These are phyloP conservation scores for Beta lomatogona DNA, from an alignment of 179 eudicot species.

Conservation along the genomic window DNA sequence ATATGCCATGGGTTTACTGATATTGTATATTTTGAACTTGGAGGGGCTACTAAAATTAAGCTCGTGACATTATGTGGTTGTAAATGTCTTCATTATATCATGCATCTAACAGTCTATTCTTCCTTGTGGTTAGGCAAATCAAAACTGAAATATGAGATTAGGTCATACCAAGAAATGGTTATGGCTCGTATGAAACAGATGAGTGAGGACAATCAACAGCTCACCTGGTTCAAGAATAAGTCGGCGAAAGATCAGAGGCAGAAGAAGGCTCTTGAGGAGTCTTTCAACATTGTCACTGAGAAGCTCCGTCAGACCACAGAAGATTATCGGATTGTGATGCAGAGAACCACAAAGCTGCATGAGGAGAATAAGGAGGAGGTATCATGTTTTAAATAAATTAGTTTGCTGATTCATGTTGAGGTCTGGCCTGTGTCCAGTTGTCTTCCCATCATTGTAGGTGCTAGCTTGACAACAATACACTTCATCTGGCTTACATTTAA, in stretches of 20 bases:
- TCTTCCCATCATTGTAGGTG: not conserved
- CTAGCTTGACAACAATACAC: not conserved
- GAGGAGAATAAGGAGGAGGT: conserved; percentile 77
- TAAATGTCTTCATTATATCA: not conserved
- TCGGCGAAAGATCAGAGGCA: conserved; percentile 54
- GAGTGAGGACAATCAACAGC: conserved; percentile 80
- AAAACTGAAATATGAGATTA: conserved; percentile 63
- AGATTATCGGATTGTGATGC: conserved; percentile 59
- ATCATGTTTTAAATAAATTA: conserved; percentile 3
- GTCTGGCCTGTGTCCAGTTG: not conserved
- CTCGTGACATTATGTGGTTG: not conserved
- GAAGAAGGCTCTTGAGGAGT: conserved; percentile 57
- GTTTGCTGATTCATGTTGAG: not conserved
- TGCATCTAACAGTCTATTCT: conserved; percentile 7
- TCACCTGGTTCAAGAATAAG: conserved; percentile 53
- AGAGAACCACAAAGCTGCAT: conserved; percentile 54
- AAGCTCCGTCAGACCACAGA: conserved; percentile 51
- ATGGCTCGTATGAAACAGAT: conserved; percentile 60
- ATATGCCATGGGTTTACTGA: not conserved
- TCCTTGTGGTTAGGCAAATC: conserved; percentile 57
- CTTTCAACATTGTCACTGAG: conserved; percentile 42
- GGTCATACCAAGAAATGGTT: conserved; percentile 74
- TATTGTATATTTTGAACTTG: not conserved
- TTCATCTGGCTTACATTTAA: not conserved
- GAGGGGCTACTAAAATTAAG: not conserved